phyloP scores from a whole-genome alignment of 2,329 filamentous ascomycete species.

The Colletotrichum sansevieriae region DNA sequence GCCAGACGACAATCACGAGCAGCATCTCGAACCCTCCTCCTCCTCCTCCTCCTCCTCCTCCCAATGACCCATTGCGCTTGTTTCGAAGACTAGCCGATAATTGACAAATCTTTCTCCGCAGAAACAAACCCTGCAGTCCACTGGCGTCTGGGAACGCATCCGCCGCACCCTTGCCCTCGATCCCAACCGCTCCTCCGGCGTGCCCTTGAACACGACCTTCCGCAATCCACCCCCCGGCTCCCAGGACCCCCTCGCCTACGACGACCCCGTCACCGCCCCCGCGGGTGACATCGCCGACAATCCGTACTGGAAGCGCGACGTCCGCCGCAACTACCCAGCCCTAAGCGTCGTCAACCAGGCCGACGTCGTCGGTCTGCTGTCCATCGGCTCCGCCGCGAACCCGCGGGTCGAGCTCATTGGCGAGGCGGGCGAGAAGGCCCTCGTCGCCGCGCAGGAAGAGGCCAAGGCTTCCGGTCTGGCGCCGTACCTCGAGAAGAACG shows the following conservation, averaged over 20 bases:
- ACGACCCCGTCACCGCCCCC: conserved; percentile 87
- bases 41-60: conserved; percentile 41
- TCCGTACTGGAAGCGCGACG: conserved; percentile 96
- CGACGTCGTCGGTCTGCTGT: conserved; percentile 87
- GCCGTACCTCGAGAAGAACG: conserved; percentile 76
- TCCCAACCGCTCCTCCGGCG: conserved; percentile 87
- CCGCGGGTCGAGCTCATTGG: conserved; percentile 87
- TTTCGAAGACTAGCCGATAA: conserved; percentile 13
- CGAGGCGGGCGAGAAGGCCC: conserved; percentile 70
- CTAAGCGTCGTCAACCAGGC: conserved; percentile 85
- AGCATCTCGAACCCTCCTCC: conserved; percentile 30
- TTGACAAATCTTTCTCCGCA: conserved; percentile 55
- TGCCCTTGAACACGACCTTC: conserved; percentile 93
- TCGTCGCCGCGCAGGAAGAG: conserved; percentile 82
- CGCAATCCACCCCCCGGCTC: conserved; percentile 86
- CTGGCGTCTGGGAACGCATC: conserved; percentile 87
- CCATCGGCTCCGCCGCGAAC: conserved; percentile 82
- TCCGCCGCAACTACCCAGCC: conserved; percentile 83
- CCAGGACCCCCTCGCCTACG: conserved; percentile 77
- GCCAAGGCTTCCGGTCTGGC: conserved; percentile 80
- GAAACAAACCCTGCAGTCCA: conserved; percentile 97
- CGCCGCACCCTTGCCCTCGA: conserved; percentile 85
- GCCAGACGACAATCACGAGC: background rate
- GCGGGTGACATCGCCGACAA: conserved; percentile 91
- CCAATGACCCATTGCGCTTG: conserved; percentile 2